Base-by-base conservation (phyloP, 495 filamentous ascomycete genomes). In the Podospora pseudocomata region DNA sequence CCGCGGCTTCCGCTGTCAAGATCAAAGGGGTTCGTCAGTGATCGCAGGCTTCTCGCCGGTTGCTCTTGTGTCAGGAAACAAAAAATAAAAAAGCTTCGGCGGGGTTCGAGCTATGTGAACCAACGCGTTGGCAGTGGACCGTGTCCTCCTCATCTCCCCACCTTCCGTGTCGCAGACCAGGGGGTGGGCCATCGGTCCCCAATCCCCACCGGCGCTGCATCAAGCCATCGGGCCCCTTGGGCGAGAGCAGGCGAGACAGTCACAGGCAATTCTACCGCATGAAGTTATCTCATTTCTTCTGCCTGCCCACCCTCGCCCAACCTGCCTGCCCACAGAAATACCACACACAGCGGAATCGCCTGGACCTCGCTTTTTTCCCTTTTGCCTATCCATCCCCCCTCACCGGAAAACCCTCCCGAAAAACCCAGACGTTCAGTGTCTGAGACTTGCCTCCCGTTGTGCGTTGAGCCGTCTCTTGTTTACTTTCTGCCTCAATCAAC, bases 211-310 rank as follows among this genome's bases (percentile, higher is more conserved):
- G 49, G 60, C 60, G 66, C 60, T n/a, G 63, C 68, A 70, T 73
- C 68, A 62, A 64, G 68, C 71, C 65, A 28, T 49, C 27, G 16
- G 15, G 1, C 23, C 18, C 30, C 27, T 13, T 56, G 63, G 67
- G 60, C 62, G 60, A 63, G 60, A n/a, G 9, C 39, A 57, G 67
- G 60, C 62, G 60, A 63, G 60, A n/a, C 66, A 72, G 72, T 75
- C 70, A 74, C 68, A 72, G 72, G 27, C 68, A 72, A 71, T 74
- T 77, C 72, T 73, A 73, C 73, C 73, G 69, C 74, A 68, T 74
- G 69, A 72, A 65, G 54, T 53, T 62, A 28, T 60, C 62, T 59
- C 54, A 64, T 70, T 58, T 58, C 55, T 58, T 77, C 67, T 70
- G 59, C 69, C 67, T 69, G 72, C 69, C 65, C 56, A 32, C 62